Evolutionary conservation across 202 grass and related monocot species (phyloP), one percentile per base, ranked within the genome.

Genomic region (Carex sylvatica): DNA sequence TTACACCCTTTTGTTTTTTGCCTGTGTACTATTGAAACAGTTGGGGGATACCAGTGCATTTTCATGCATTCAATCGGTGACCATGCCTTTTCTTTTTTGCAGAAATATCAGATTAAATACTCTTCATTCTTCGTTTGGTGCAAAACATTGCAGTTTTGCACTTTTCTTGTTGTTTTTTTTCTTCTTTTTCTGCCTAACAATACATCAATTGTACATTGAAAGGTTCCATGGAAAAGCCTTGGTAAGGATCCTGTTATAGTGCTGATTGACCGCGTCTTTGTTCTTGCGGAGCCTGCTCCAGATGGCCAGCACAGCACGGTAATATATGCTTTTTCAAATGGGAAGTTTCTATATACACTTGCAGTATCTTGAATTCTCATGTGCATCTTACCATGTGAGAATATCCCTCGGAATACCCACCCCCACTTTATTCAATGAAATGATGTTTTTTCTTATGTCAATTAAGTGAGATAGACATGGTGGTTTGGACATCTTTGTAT

Each of bases 241-340:
- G 95, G 95, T 72, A 98, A 98, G 89, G 95, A 98, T 81, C 95
- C 95, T 56, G 95, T 98, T 72, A 86, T 98, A 82, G 92, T 98
- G 87, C 87, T 93, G 60, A 95, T 98, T 4, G 95, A 98, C 79
- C 92, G 95, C 20, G 80, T 98, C 49, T 98, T 93, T 87, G 51
- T 95, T 91, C 92, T 98, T 87, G 95, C 95, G 66, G 87, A 98
- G 81, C 95, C 95, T 83, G 87, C 86, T 88, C 90, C 95, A 12
- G 89, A 93, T 86, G 87, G 91, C 71, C 95, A 95, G 78, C 85
- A 87, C 86, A 87, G 91, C 54, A 94, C 86, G 90, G 95, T 93
- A 93, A 82, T 82, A 63, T 60, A 24, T 66, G 52, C 36, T 20
- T 70, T 91, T 80, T 80, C 2, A 76, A 56, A 75, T 75, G 49